phyloP scores from a whole-genome alignment of 768 basidiomycete genomes.

The Floccularia luteovirens region DNA sequence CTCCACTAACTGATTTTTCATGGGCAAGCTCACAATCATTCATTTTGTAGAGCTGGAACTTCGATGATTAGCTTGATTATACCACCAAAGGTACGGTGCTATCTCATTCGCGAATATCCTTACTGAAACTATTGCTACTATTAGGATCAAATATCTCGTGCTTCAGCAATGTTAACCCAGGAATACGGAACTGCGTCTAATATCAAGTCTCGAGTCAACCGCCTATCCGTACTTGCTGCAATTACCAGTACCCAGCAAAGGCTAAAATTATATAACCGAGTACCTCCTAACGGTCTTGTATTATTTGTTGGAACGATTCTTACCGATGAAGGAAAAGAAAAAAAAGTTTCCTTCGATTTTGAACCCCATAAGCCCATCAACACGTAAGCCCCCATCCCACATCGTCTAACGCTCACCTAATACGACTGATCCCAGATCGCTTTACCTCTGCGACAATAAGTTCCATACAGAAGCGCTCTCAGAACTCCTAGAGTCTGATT shows the following conservation, averaged over 20 bases:
- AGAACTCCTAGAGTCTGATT: constrained; percentile 94
- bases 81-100: constrained; percentile 71
- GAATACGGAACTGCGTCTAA: constrained; percentile 99
- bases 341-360: constrained; percentile 98
- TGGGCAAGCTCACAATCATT: constrained; percentile 15
- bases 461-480: constrained; percentile 98
- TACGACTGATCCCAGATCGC: constrained; percentile 47
- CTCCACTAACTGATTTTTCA: constrained; percentile 6
- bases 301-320: constrained; percentile 97
- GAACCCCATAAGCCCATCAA: constrained; percentile 99
- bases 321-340: constrained; percentile 98
- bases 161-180: constrained; percentile 93
- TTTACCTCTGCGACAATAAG: constrained; percentile 99
- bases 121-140: constrained; percentile 8
- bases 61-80: constrained; percentile 99
- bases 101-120: constrained; percentile 9
- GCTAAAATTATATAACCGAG: constrained; percentile 92
- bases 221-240: constrained; percentile 94
- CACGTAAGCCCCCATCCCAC: constrained; percentile 51
- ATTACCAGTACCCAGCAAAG: constrained; percentile 98
- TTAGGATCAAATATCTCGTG: constrained; percentile 91
- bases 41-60: constrained; percentile 69
- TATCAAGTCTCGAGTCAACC: constrained; percentile 98
- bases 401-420: constrained; percentile 3
- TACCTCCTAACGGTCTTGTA: constrained; percentile 94